A percentile compares a stretch with the other conserved stretches of the same genome.
These are phyloP conservation scores for Sanghuangporus sanghuang DNA, from an alignment of 1,284 basidiomycete species.

Conservation along the genomic window DNA sequence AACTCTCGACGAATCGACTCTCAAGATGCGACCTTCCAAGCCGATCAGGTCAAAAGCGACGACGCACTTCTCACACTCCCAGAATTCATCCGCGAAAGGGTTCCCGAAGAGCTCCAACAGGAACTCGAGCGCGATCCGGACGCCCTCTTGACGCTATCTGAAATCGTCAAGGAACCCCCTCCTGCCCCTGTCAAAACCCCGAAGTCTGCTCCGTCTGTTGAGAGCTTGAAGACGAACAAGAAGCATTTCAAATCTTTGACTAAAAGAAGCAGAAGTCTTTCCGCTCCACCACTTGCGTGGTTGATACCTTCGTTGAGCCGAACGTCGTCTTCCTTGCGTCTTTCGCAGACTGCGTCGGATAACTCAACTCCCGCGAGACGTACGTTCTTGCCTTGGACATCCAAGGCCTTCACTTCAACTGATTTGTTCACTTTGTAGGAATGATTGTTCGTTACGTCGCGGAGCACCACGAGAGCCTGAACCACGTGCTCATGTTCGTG, in stretches of 20 bases:
- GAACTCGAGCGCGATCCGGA: conserved; percentile 39
- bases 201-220: conserved; percentile 21
- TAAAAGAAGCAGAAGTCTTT: conserved; percentile 57
- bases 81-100: conserved; percentile 24
- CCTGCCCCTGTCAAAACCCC: conserved; percentile 26
- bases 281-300: conserved; percentile 70
- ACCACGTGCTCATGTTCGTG: conserved; percentile 65
- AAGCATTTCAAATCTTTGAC: conserved; percentile 29
- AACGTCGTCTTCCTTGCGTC: conserved; percentile 24
- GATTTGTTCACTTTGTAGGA: conserved; percentile 22
- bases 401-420: conserved; percentile 7
- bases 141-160: conserved; percentile 53
- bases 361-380: conserved; percentile 9
- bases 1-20: conserved; percentile 59
- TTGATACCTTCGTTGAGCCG: conserved; percentile 31
- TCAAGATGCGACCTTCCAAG: conserved; percentile 57
- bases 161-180: conserved; percentile 44
- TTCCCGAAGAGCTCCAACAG: conserved; percentile 15
- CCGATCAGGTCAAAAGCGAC: conserved; percentile 15
- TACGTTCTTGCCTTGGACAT: conserved; percentile 1
- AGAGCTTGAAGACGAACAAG: conserved; percentile 28
- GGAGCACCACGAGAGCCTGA: conserved; percentile 80
- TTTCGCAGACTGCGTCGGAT: not conserved
- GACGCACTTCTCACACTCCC: conserved; percentile 22
- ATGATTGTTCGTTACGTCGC: conserved; percentile 71